Conservation (phyloP, 2,329 filamentous ascomycete species). For the Hypoxylon sp. region DNA sequence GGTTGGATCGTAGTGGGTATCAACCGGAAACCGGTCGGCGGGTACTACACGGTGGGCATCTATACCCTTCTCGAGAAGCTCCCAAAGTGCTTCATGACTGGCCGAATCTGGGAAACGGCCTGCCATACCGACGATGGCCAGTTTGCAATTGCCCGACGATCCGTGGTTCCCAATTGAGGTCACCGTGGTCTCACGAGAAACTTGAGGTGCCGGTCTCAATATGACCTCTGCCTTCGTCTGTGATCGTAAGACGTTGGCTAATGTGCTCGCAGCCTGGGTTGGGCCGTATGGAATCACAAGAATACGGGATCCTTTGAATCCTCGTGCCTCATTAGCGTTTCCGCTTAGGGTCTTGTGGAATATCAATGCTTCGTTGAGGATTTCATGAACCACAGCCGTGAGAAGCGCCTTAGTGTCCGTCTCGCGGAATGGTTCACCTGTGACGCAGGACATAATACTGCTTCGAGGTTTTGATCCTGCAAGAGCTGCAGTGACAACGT, state of each 20-base stretch:
- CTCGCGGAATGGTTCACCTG: conserved; percentile 61
- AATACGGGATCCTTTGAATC: conserved; percentile 59
- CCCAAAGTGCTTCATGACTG: conserved; percentile 80
- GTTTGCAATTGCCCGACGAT: conserved; percentile 70
- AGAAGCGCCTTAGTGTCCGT: conserved; percentile 61
- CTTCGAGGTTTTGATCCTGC: conserved; percentile 62
- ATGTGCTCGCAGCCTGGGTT: conserved; percentile 64
- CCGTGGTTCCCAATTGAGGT: conserved; percentile 64
- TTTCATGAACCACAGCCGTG: conserved; percentile 62
- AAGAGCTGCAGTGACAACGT: conserved; percentile 58
- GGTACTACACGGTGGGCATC: conserved; percentile 80
- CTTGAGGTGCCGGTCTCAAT: conserved; percentile 58
- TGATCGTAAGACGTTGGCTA: conserved; percentile 61
- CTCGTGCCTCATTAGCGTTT: conserved; percentile 61
- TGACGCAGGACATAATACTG: conserved; percentile 67
- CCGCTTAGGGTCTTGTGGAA: conserved; percentile 66
- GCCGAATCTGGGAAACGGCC: conserved; percentile 83
- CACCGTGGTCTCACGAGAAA: conserved; percentile 55
- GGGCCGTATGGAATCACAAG: conserved; percentile 67
- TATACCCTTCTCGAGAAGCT: conserved; percentile 79
- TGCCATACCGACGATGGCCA: conserved; percentile 88
- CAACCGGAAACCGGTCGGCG: conserved; percentile 79
- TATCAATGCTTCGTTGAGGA: conserved; percentile 65
- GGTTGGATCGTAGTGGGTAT: conserved; percentile 78
- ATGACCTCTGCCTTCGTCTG: conserved; percentile 62